phyloP scores from a whole-genome alignment of 2,329 filamentous ascomycete genomes.

The Penicillium psychrosexuale region DNA sequence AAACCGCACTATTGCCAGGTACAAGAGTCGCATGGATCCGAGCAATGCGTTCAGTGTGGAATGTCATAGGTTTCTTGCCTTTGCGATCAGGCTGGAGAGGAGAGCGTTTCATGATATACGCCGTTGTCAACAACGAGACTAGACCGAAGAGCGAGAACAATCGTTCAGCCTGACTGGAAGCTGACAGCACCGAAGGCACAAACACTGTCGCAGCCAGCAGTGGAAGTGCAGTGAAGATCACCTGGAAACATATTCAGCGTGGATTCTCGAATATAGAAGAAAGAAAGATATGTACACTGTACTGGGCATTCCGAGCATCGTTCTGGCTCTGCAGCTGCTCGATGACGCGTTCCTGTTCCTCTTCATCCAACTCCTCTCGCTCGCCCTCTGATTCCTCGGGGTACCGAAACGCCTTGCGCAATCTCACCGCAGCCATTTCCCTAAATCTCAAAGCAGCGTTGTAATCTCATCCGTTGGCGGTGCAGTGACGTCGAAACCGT shows the following conservation, averaged over 20 bases:
- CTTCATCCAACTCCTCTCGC: conserved; percentile 68
- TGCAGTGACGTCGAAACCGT: conserved; percentile 4
- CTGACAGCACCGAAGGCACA: conserved; percentile 31
- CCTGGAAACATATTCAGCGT: conserved; percentile 15
- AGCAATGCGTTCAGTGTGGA: conserved; percentile 17
- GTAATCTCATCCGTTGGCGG: not conserved
- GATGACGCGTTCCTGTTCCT: conserved; percentile 51
- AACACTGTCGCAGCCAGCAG: conserved; percentile 32
- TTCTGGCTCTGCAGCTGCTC: conserved; percentile 35
- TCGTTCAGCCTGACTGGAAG: conserved; percentile 19
- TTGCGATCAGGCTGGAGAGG: conserved; percentile 30
- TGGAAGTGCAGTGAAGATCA: conserved; percentile 40
- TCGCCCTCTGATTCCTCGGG: conserved; percentile 58
- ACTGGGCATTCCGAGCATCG: conserved; percentile 40
- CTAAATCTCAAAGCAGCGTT: not conserved
- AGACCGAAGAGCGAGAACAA: conserved; percentile 33
- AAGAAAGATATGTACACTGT: conserved; percentile 34
- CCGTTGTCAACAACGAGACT: conserved; percentile 38
- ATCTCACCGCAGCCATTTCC: conserved; percentile 54
- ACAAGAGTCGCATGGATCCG: conserved; percentile 25
- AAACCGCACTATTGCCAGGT: conserved; percentile 29
- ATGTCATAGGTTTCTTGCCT: conserved; percentile 27
- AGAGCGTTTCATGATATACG: conserved; percentile 37
- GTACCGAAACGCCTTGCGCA: conserved; percentile 76
- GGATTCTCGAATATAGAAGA: not conserved